Percentiles rank a stretch among this genome's conserved stretches.
phyloP scores from a whole-genome alignment of 352 stramenopile species.

The Pythium grandisporangium region DNA sequence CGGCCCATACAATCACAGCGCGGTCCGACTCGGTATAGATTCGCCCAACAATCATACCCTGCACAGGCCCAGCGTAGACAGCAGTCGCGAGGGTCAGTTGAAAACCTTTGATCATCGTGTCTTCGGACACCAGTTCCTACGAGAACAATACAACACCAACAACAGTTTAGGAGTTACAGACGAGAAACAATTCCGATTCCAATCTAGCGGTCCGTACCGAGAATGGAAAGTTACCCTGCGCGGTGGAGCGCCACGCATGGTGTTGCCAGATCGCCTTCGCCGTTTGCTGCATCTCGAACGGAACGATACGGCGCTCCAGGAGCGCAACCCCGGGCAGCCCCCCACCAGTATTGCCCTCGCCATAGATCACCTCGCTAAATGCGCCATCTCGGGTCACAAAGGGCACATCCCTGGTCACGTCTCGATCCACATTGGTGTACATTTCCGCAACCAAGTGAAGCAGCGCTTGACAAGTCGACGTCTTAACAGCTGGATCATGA shows the following conservation, averaged over 20 bases:
- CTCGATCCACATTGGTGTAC: not conserved
- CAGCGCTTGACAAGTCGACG: not conserved
- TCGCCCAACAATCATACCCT: constrained; percentile 7
- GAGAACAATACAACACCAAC: not conserved
- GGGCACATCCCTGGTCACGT: not conserved
- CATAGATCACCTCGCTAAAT: not conserved
- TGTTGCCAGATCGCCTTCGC: constrained; percentile 2
- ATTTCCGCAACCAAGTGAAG: constrained; percentile 1
- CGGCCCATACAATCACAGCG: constrained; percentile 2
- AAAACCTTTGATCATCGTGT: constrained; percentile 9
- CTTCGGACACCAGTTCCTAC: not conserved
- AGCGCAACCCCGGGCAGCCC: not conserved
- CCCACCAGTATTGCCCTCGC: not conserved
- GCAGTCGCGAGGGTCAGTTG: not conserved
- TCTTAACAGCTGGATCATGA: constrained; percentile 3
- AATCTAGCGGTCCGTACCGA: too few relatives aligned
- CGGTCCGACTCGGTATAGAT: constrained; percentile 1
- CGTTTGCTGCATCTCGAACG: constrained; percentile 1
- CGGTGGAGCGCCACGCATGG: constrained; percentile 1
- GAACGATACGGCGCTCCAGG: constrained; percentile 1
- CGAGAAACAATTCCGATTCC: too few relatives aligned
- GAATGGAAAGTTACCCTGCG: not conserved
- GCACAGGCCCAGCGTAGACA: not conserved
- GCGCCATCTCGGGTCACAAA: not conserved
- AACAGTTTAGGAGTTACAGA: not conserved